Evolutionary conservation across 2,329 filamentous ascomycete genomes (phyloP).

Genomic region (Incumbomyces lentus): DNA sequence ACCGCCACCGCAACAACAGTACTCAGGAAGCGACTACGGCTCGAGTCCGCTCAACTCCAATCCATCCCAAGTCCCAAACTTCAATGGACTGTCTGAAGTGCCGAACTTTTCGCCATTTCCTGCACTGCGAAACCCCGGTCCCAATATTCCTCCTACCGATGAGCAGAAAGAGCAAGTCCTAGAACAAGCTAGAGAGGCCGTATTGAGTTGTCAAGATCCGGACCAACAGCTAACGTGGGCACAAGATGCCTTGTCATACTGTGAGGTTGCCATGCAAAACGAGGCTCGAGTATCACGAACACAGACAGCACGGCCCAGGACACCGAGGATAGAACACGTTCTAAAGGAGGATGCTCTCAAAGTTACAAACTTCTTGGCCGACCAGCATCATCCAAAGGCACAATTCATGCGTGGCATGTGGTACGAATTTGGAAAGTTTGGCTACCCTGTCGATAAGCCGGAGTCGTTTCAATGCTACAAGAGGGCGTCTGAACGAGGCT

Average conservation of each 20-base stretch:
- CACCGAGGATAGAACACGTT: slow-evolving; percentile 80
- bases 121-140: slow-evolving; percentile 63
- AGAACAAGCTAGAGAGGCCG: slow-evolving; percentile 70
- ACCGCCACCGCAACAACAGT: neutral
- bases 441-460: slow-evolving; percentile 79
- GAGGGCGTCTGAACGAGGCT: slow-evolving; percentile 67
- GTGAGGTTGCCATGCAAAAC: slow-evolving; percentile 72
- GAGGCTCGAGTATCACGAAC: slow-evolving; percentile 54
- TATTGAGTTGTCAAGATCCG: slow-evolving; percentile 87
- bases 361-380: slow-evolving; percentile 79
- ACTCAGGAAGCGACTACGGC: neutral
- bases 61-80: slow-evolving; percentile 43
- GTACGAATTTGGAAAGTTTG: slow-evolving; percentile 96
- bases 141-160: slow-evolving; percentile 85
- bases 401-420: slow-evolving; percentile 93
- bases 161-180: slow-evolving; percentile 87
- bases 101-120: slow-evolving; percentile 90
- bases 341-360: slow-evolving; percentile 80
- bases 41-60: slow-evolving; percentile 19
- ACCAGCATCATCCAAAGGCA: slow-evolving; percentile 86
- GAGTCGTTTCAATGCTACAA: slow-evolving; percentile 85
- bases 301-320: slow-evolving; percentile 56
- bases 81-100: slow-evolving; percentile 39
- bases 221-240: slow-evolving; percentile 97
- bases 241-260: slow-evolving; percentile 79